Percentiles rank a stretch among this genome's conserved stretches.
These are phyloP conservation scores for Tylopilus plumbeoviolaceoides DNA, from an alignment of 768 basidiomycete genomes.

Conservation along the genomic window DNA sequence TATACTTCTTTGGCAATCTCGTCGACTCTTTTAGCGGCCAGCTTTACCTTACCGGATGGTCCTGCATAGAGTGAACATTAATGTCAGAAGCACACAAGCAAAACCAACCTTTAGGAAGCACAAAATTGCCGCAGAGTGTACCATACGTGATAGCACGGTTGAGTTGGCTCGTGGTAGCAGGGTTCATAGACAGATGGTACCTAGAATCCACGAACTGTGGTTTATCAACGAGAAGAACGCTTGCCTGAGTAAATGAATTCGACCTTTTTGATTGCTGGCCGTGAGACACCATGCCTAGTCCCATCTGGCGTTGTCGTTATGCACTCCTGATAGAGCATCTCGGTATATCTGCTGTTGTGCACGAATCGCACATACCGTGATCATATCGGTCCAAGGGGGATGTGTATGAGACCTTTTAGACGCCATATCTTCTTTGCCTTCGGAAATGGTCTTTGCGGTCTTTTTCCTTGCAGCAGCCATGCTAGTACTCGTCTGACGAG, in stretches of 20 bases:
- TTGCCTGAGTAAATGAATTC: background rate
- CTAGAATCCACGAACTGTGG: slow-evolving; percentile 50
- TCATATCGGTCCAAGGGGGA: slow-evolving; percentile 48
- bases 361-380: slow-evolving; percentile 29
- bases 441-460: slow-evolving; percentile 4
- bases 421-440: background rate
- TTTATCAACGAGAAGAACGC: background rate
- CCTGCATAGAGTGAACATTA: slow-evolving; percentile 7
- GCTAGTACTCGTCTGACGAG: background rate
- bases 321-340: slow-evolving; percentile 53
- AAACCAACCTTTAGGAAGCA: slow-evolving; percentile 50
- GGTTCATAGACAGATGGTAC: slow-evolving; percentile 47
- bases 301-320: slow-evolving; percentile 64
- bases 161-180: slow-evolving; percentile 43
- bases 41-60: slow-evolving; percentile 26
- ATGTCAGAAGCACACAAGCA: background rate
- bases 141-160: slow-evolving; percentile 54
- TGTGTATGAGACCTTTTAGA: slow-evolving; percentile 42
- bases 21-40: slow-evolving; percentile 13
- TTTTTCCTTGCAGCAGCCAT: background rate
- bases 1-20: slow-evolving; percentile 17
- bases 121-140: slow-evolving; percentile 46
- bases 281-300: slow-evolving; percentile 67
- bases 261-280: slow-evolving; percentile 79
- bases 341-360: background rate